Conservation (phyloP, 2,329 filamentous ascomycete genomes). For the Fusarium torulosum region DNA sequence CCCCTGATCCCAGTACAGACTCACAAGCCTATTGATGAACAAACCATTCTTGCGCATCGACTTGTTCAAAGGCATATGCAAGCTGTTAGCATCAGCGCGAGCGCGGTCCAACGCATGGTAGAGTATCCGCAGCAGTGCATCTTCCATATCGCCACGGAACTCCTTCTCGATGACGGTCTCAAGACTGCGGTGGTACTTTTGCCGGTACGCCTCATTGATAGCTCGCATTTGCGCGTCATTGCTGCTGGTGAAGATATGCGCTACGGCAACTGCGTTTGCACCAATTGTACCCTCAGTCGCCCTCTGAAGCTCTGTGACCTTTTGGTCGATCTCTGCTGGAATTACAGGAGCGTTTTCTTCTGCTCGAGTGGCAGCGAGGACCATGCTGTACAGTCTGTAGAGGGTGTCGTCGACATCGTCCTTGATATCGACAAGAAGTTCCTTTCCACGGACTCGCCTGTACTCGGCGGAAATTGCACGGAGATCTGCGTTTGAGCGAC, state of each 20-base stretch:
- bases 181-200: slow-evolving; percentile 52
- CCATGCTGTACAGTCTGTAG: slow-evolving; percentile 53
- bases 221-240: slow-evolving; percentile 52
- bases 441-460: slow-evolving; percentile 44
- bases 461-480: slow-evolving; percentile 52
- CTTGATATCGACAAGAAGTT: slow-evolving; percentile 51
- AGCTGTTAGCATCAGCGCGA: slow-evolving; percentile 43
- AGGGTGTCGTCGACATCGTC: slow-evolving; percentile 50
- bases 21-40: slow-evolving; percentile 51
- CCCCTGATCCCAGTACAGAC: slow-evolving; percentile 51
- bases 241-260: slow-evolving; percentile 50
- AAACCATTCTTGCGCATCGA: slow-evolving; percentile 48
- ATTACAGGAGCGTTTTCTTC: slow-evolving; percentile 48
- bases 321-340: slow-evolving; percentile 51
- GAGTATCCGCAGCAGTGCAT: slow-evolving; percentile 51
- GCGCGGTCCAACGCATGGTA: slow-evolving; percentile 43
- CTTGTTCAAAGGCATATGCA: slow-evolving; percentile 47
- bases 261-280: slow-evolving; percentile 50
- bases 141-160: slow-evolving; percentile 53
- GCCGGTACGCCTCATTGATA: slow-evolving; percentile 48
- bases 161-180: slow-evolving; percentile 53
- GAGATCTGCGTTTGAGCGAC: slow-evolving; percentile 54
- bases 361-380: slow-evolving; percentile 46
- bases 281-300: slow-evolving; percentile 51
- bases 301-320: slow-evolving; percentile 51